Conservation (phyloP, 139 green algal genomes). For the Chlorella sorokiniana region DNA sequence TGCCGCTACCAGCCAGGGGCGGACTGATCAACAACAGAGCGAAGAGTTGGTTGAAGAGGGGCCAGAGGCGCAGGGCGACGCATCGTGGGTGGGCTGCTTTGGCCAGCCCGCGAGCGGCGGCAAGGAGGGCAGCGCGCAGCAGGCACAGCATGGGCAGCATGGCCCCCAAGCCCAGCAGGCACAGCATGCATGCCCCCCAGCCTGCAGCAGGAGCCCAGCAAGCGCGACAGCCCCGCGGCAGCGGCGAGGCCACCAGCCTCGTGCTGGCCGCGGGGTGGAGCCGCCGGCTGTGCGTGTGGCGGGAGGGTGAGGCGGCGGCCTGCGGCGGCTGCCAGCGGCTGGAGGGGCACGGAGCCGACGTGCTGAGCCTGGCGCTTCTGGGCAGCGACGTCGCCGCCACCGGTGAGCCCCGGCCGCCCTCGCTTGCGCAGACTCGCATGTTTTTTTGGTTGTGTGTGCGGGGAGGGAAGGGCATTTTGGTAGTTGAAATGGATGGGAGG, state of each 20-base stretch:
- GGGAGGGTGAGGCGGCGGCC: constrained; percentile 63
- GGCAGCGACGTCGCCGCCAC: constrained; percentile 64
- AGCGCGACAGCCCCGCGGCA: too few relatives aligned
- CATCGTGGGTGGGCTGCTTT: too few relatives aligned
- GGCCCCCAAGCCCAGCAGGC: neutral
- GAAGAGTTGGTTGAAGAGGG: too few relatives aligned
- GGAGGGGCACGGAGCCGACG: constrained; percentile 54
- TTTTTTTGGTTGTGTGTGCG: too few relatives aligned
- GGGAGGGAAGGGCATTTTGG: too few relatives aligned
- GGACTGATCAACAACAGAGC: too few relatives aligned
- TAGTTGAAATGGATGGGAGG: too few relatives aligned
- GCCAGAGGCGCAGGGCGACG: too few relatives aligned
- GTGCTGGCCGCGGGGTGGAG: constrained; percentile 77
- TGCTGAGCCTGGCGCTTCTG: constrained; percentile 25
- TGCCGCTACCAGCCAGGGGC: too few relatives aligned
- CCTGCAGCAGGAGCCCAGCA: neutral
- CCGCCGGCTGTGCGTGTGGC: constrained; percentile 75
- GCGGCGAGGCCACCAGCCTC: neutral
- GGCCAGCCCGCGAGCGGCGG: too few relatives aligned
- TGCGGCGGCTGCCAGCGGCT: constrained; percentile 58
- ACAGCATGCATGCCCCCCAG: neutral
- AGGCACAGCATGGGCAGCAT: neutral
- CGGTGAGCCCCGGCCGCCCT: constrained; percentile 70
- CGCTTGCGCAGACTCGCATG: too few relatives aligned
- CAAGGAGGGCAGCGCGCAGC: neutral